Percentiles rank a stretch among this genome's conserved stretches.
Conservation (phyloP, 2,329 filamentous ascomycete species). For the Cercospora nicotianae region DNA sequence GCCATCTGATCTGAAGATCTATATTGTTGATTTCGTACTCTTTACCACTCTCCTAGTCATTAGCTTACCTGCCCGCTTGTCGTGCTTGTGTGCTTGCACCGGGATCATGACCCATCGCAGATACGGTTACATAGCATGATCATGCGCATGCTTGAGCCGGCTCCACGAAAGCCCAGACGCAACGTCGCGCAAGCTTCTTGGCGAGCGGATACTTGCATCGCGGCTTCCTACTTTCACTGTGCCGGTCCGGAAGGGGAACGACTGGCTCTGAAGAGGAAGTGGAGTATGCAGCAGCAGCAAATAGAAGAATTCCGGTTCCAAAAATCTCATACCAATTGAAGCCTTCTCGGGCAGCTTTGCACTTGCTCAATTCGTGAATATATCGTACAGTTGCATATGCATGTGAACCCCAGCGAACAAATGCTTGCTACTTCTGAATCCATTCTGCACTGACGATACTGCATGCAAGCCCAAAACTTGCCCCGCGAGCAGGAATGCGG, state of each 20-base stretch:
- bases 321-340: not conserved
- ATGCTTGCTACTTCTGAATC: not conserved
- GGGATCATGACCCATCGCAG: not conserved
- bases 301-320: not conserved
- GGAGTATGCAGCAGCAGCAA: not conserved
- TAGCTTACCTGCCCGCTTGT: not conserved
- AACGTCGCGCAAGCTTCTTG: not conserved
- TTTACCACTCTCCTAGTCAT: no score
- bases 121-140: not conserved
- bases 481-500: not conserved
- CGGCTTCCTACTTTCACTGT: not conserved
- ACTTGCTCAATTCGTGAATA: not conserved
- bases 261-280: not conserved
- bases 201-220: not conserved
- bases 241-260: not conserved
- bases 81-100: not conserved
- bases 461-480: not conserved
- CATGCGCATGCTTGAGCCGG: not conserved
- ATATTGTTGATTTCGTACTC: not conserved
- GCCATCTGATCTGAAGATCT: not conserved
- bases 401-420: not conserved
- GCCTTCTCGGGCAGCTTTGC: not conserved
- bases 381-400: not conserved
- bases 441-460: not conserved
- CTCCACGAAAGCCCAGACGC: not conserved